Evolutionary conservation across 129 eudicot species (phyloP), one percentile per base, ranked within the genome.

Genomic region (Flaveria robusta): DNA sequence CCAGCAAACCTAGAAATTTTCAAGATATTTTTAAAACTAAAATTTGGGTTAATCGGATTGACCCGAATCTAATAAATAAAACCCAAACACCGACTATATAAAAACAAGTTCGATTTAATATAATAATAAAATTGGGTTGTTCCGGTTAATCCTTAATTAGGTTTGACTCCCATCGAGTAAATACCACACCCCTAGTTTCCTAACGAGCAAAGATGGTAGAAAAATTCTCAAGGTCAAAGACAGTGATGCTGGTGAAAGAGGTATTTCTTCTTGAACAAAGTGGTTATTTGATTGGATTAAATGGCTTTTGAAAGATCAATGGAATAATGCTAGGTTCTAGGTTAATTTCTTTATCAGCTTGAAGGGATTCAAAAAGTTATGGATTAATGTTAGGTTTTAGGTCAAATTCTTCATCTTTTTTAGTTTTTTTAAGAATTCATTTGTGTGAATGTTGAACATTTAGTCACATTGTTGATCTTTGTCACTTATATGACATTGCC

Each of bases 221-320:
- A 93, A 88, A 50, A 80, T 88, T 56, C 98, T 93, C 85, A 93
- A 93, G 85, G 87, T 97, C 59, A 93, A 88, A 83, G 98, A 90
- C 56, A 90, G 98, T 77, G 98, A 93, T 81, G 97, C 96, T 69
- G 98, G 96, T 62, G 96, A 93, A 75, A 82, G 45, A 85, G 97
- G 96, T 93, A 50, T 13, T 3, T 3, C 31, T 51, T 49, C 12
- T 7, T 5, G 39, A 34, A 34, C 39, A 34, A 34, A 34, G 27
- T 24, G 64, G 70, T 60, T 20, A 58, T 69, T 20, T 59, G 31
- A 15, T 80, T 80, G 83, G 39, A 34, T 34, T 5, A 5, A 5
- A 5, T 34, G 39, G 39, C 7, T 34, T 34, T 34, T 34, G 7
- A 26, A 20, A 18, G 19, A 34, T 65, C 55, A 55, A 37, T 56